Percentiles rank a stretch among this genome's conserved stretches.
Evolutionary conservation across 768 basidiomycete genomes (phyloP).

Genomic region (Botryobasidium botryosum): DNA sequence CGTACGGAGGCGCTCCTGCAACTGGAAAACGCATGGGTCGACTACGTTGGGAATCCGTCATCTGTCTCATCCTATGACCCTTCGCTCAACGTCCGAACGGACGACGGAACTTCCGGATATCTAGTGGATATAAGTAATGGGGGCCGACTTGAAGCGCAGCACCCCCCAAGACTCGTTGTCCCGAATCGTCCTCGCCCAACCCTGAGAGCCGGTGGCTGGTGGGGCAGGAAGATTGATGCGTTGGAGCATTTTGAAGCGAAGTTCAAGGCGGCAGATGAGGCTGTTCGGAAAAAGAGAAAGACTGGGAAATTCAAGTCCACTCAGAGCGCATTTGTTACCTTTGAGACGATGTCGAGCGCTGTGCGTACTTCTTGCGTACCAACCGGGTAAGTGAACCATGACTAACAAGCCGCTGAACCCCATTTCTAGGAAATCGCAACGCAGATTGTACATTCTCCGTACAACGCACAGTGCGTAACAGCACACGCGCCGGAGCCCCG

Average conservation of each 20-base stretch:
- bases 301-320: slow-evolving; percentile 65
- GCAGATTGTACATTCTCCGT: slow-evolving; percentile 62
- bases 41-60: slow-evolving; percentile 90
- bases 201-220: slow-evolving; percentile 48
- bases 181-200: slow-evolving; percentile 66
- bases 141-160: slow-evolving; percentile 32
- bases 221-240: slow-evolving; percentile 65
- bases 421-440: slow-evolving; percentile 61
- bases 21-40: slow-evolving; percentile 73
- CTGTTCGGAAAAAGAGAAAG: slow-evolving; percentile 55
- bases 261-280: slow-evolving; percentile 70
- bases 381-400: too few relatives aligned
- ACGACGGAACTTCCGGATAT: slow-evolving; percentile 12
- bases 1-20: slow-evolving; percentile 65
- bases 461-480: slow-evolving; percentile 48
- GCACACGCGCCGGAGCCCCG: slow-evolving; percentile 81
- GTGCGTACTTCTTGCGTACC: too few relatives aligned
- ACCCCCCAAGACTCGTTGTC: slow-evolving; percentile 43
- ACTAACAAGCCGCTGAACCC: too few relatives aligned
- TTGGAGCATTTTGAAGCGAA: slow-evolving; percentile 69
- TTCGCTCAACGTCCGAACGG: slow-evolving; percentile 29
- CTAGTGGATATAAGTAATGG: slow-evolving; percentile 32
- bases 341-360: slow-evolving; percentile 87
- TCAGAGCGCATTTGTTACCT: slow-evolving; percentile 83
- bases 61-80: slow-evolving; percentile 68